Evolutionary conservation across 768 basidiomycete genomes (phyloP), one percentile per base, ranked within the genome.

Genomic region (Naganishia friedmannii): DNA sequence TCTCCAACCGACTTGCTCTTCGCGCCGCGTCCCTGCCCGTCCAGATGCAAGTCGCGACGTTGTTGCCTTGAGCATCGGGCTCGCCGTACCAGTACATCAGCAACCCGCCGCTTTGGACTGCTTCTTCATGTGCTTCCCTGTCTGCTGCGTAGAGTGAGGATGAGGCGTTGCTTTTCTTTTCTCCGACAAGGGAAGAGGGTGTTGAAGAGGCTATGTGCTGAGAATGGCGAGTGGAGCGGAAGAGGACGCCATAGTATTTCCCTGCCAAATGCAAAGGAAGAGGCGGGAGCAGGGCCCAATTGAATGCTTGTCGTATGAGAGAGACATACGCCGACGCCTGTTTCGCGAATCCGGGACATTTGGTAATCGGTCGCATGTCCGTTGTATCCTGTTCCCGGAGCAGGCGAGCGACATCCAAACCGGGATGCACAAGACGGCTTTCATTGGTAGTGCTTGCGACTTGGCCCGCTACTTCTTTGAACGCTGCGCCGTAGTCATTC

Each of bases 11-110:
- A 73, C 87, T 92, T 0, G 93, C 93, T 3, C 87, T 88, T 31
- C 88, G 82, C 4, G 94, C 95, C 71, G 93, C 89, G 73, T 86
- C 85, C 7, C 93, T 88, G 51, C 90, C 91, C 82, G 90, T 88
- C 94, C 95, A 98, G 51, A 98, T 89, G 82, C 94, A 97, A 21
- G 93, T 96, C 9, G 94, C 93, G 66, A 96, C 86, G 80, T 97
- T 97, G 39, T 63, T 29, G 9, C 60, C 60, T 23, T 13, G 12
- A 82, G 90, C 84, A 74, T 91, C 83, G 0, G 93, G 93, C 34
- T 89, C 85, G 12, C 93, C 93, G 74, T 93, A 94, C 94, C 95
- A 97, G 80, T 97, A 97, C 78, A 94, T 84, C 65, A 96, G 86
- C 37, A 97, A 83, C 87, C 81, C 80, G 19, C 81, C 81, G 70